These are phyloP conservation scores for Vinca minor DNA, from an alignment of 257 asterid genomes.

Conservation along the genomic window DNA sequence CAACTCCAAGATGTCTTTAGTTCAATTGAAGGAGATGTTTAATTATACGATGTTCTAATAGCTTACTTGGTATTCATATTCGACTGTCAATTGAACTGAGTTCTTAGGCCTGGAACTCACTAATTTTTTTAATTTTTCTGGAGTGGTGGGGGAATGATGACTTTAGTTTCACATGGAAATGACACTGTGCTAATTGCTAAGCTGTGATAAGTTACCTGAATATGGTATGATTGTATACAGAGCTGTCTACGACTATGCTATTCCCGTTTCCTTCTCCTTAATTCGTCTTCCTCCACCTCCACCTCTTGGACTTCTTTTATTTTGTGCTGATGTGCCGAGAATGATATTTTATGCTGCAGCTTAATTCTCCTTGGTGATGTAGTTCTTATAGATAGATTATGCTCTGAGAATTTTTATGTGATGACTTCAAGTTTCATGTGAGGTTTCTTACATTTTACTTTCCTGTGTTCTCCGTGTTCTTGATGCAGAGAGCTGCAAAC, in stretches of 20 bases:
- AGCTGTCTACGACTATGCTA: not conserved
- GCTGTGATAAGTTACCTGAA: not conserved
- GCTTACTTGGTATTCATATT: not conserved
- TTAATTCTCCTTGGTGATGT: not conserved
- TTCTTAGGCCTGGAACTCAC: not conserved
- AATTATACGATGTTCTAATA: not conserved
- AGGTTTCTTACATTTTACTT: conserved; percentile 4
- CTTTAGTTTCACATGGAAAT: not conserved
- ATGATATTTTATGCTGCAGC: not conserved
- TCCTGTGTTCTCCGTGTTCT: not conserved
- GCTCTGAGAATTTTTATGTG: not conserved
- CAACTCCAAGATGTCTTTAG: not conserved
- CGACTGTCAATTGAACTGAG: no score
- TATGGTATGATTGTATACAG: not conserved
- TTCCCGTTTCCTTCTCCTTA: not conserved
- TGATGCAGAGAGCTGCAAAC: conserved; percentile 81
- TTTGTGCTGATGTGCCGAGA: not conserved
- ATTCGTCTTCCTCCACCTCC: not conserved
- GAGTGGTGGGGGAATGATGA: not conserved
- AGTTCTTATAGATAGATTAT: not conserved
- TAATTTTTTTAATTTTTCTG: not conserved
- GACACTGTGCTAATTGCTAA: not conserved
- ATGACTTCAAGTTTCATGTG: not conserved
- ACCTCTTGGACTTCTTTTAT: not conserved
- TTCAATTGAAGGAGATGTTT: not conserved